Conservation (phyloP, 805 yeast species). For the Millerozyma acaciae region DNA sequence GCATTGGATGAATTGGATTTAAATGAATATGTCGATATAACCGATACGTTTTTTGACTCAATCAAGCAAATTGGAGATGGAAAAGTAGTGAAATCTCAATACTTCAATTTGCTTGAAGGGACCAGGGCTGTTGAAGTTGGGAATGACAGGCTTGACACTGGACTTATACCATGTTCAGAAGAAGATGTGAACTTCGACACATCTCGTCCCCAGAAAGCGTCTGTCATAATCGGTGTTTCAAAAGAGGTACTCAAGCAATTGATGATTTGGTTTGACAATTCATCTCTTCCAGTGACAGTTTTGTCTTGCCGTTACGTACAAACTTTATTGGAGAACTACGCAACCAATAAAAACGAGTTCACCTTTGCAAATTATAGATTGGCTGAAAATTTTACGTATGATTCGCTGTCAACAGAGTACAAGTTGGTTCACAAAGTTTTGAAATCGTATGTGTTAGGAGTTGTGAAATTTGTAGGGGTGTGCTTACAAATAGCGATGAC, state of each 20-base stretch:
- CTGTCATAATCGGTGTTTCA: slow-evolving; percentile 47
- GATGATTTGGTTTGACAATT: slow-evolving; percentile 73
- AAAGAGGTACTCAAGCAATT: slow-evolving; percentile 52
- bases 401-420: slow-evolving; percentile 14
- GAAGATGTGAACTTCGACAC: slow-evolving; percentile 49
- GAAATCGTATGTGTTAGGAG: slow-evolving; percentile 47
- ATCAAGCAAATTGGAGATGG: slow-evolving; percentile 42
- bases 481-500: slow-evolving; percentile 47
- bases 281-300: slow-evolving; percentile 72
- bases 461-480: slow-evolving; percentile 51
- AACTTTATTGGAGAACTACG: slow-evolving; percentile 42
- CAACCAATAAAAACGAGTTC: slow-evolving; percentile 7
- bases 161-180: slow-evolving; percentile 46
- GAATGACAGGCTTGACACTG: slow-evolving; percentile 74
- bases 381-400: slow-evolving; percentile 6
- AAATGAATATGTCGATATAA: slow-evolving; percentile 44
- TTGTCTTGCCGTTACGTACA: slow-evolving; percentile 74
- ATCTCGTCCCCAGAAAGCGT: slow-evolving; percentile 29
- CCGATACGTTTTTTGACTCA: slow-evolving; percentile 44
- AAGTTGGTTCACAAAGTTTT: slow-evolving; percentile 48
- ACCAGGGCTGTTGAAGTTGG: slow-evolving; percentile 82
- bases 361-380: slow-evolving; percentile 13
- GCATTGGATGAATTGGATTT: slow-evolving; percentile 1
- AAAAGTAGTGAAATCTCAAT: slow-evolving; percentile 53
- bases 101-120: slow-evolving; percentile 72